phyloP scores from a whole-genome alignment of 306 rosid genomes.

The Begonia loranthoides region DNA sequence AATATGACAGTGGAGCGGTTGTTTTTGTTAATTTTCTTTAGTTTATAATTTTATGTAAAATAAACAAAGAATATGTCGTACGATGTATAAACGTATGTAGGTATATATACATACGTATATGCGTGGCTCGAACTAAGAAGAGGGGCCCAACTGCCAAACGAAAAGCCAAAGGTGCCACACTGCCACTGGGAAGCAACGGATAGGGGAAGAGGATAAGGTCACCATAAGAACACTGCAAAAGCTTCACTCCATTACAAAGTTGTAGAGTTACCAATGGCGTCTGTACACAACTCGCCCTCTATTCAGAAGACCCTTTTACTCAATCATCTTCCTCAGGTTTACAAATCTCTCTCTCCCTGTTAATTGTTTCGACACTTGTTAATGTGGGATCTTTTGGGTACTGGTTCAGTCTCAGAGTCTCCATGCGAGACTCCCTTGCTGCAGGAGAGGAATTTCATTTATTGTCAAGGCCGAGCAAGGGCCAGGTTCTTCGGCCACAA shows the following conservation, averaged over 20 bases:
- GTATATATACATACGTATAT: no score
- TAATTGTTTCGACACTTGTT: neutral
- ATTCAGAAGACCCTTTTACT: conserved; percentile 40
- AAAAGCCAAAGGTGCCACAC: no score
- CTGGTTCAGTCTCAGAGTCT: conserved; percentile 29
- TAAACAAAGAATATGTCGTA: no score
- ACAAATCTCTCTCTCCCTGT: neutral
- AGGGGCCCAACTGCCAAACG: no score
- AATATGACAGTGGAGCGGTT: no score
- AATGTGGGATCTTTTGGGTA: conserved; percentile 6
- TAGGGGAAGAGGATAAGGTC: conserved; percentile 22
- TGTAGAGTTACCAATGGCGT: conserved; percentile 8
- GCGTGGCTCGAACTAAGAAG: no score
- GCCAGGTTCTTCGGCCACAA: conserved; percentile 21
- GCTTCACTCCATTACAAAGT: conserved; percentile 1
- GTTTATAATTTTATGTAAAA: no score
- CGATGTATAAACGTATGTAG: no score
- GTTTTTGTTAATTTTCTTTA: no score
- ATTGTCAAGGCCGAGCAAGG: conserved; percentile 43
- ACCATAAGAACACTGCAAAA: neutral
- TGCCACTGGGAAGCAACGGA: conserved; percentile 4
- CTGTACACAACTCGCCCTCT: conserved; percentile 16
- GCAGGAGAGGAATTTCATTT: conserved; percentile 45
- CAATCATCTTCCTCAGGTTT: conserved; percentile 62
- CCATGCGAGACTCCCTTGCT: conserved; percentile 27